Base-by-base conservation (phyloP, 2,329 filamentous ascomycete species). In the Paradendryphiella salina region DNA sequence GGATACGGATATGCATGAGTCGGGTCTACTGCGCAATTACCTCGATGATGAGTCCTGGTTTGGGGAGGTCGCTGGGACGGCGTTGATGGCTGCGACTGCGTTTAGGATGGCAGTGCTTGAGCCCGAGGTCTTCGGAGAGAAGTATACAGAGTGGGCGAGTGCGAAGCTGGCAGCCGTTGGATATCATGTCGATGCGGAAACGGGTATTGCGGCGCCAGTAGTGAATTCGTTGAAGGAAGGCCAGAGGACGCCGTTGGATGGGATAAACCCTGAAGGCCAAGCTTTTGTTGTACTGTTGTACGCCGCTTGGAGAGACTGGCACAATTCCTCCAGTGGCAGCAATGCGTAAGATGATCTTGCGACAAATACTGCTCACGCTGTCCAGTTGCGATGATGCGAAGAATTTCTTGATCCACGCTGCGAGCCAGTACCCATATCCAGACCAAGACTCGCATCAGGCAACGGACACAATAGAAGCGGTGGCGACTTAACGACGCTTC, bases 11-110 rank as follows among this genome's bases (percentile, higher is more conserved):
- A 69, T 64, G 7, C 66, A 76, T 48, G 57, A 59, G 4, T 62
- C 64, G 2, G 74, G 74, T 26, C 67, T 80, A 5, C 57, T 81
- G 36, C 66, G 75, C 17, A 81, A 81, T 54, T 79, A 80, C 50
- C 66, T 80, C 18, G 72, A 76, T 41, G 72, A 78, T 34, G 61
- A 63, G 11, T 65, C 47, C 6, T 79, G 76, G 74, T 79, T 75
- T 59, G 76, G 74, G 2, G 79, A 82, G 60, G 74, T 76, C 4
- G 74, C 77, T 9, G 79, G 79, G 10, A 82, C 78, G 4, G 69
- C 76, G 3, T 57, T 80, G 17, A 57, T 81, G 15, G 67, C 76
- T 17, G 73, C 77, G 14, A 73, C 73, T 1, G 71, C 69, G 10
- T 79, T 79, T 57, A 73, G 79, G 3, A 72, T 80, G 67, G 74